phyloP scores from a whole-genome alignment of 331 rosid genomes.

The Dryas integrifolia region DNA sequence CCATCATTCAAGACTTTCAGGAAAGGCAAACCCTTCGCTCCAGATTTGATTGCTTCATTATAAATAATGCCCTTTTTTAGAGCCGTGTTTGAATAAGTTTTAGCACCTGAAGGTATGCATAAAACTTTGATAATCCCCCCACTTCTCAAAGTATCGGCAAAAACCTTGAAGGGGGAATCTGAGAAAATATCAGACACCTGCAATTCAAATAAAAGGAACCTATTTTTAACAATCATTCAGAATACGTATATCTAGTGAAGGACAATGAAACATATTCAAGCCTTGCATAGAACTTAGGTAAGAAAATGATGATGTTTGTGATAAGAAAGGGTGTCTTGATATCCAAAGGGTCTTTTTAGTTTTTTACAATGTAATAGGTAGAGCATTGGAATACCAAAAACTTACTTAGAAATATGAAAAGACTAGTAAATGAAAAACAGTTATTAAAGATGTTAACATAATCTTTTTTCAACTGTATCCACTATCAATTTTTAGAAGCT shows the following conservation, averaged over 20 bases:
- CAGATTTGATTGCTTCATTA: constrained; percentile 72
- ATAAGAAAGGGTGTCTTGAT: neutral
- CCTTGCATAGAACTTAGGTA: neutral
- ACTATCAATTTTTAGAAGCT: neutral
- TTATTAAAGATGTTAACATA: neutral
- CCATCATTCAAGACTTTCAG: constrained; percentile 82
- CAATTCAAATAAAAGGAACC: constrained; percentile 30
- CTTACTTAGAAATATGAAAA: neutral
- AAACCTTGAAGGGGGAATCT: constrained; percentile 78
- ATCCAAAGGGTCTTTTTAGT: neutral
- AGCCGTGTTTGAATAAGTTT: constrained; percentile 78
- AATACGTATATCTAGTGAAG: too few relatives aligned
- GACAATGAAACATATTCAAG: too few relatives aligned
- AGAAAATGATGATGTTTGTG: neutral
- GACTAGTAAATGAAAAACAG: neutral
- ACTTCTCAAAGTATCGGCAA: constrained; percentile 66
- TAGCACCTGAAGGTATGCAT: constrained; percentile 75
- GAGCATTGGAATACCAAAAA: neutral
- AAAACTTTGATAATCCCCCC: constrained; percentile 81
- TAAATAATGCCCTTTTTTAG: constrained; percentile 85
- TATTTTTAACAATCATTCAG: neutral
- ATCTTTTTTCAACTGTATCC: neutral
- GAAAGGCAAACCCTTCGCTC: constrained; percentile 92
- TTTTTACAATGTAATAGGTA: neutral
- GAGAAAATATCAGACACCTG: constrained; percentile 81